These are phyloP conservation scores for Acanthamoeba culbertsoni DNA, from an alignment of 208 protist genomes.

Conservation along the genomic window DNA sequence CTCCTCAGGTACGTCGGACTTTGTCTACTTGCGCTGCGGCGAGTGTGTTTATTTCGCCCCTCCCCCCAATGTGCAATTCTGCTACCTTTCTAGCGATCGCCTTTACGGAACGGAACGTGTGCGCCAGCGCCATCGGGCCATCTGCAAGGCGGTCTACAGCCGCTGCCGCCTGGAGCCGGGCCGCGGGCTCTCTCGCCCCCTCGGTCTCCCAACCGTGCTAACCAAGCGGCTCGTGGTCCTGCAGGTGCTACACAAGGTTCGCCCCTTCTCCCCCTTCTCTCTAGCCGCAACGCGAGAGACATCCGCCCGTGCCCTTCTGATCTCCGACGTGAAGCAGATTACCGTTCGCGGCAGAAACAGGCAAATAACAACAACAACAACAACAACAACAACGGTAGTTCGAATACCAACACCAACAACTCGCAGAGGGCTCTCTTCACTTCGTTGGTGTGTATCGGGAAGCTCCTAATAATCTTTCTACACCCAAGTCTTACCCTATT, in stretches of 20 bases:
- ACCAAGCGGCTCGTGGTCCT: background rate
- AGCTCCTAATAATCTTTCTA: background rate
- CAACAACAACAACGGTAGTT: background rate
- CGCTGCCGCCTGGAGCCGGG: background rate
- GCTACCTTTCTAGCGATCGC: too few relatives aligned
- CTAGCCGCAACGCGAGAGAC: background rate
- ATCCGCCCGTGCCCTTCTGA: background rate
- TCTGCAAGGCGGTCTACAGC: background rate
- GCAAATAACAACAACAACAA: background rate
- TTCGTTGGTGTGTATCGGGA: background rate
- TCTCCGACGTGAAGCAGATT: background rate
- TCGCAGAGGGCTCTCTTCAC: background rate
- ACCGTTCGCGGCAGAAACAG: background rate
- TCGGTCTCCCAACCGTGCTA: background rate
- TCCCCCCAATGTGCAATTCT: too few relatives aligned
- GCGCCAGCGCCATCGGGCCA: background rate
- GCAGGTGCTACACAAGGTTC: background rate
- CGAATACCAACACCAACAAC: background rate
- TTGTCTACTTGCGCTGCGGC: too few relatives aligned
- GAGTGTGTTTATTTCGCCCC: too few relatives aligned
- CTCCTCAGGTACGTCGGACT: too few relatives aligned
- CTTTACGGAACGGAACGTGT: background rate
- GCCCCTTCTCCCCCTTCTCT: background rate
- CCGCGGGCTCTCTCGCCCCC: background rate
- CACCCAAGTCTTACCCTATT: too few relatives aligned